phyloP scores from a whole-genome alignment of 2,329 filamentous ascomycete species.

The Sarocladium kiliense region DNA sequence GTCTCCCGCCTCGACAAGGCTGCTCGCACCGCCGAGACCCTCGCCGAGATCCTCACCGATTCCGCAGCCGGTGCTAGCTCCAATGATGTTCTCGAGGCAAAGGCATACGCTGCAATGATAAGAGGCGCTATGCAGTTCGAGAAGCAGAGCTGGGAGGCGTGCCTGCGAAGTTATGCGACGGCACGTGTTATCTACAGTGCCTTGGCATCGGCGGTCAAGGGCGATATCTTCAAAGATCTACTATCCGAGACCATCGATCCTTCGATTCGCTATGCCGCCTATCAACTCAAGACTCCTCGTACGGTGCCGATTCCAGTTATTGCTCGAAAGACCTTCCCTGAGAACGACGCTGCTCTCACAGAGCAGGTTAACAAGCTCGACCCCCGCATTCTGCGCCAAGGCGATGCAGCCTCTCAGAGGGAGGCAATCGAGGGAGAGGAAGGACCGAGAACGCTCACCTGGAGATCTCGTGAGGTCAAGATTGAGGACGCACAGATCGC shows the following conservation, averaged over 20 bases:
- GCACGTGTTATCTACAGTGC: conserved; percentile 79
- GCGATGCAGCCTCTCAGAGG: conserved; percentile 26
- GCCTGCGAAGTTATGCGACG: conserved; percentile 69
- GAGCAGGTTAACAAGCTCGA: conserved; percentile 67
- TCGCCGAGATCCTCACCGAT: conserved; percentile 63
- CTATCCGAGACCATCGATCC: conserved; percentile 84
- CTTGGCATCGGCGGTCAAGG: conserved; percentile 53
- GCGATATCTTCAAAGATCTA: conserved; percentile 80
- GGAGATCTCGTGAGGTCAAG: conserved; percentile 79
- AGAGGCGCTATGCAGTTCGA: conserved; percentile 77
- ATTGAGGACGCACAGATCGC: conserved; percentile 93
- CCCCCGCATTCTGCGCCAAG: conserved; percentile 58
- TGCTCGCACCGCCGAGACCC: conserved; percentile 59
- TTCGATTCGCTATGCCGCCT: conserved; percentile 89
- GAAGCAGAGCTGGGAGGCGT: conserved; percentile 78
- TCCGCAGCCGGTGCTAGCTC: conserved; percentile 59
- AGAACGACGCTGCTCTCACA: conserved; percentile 52
- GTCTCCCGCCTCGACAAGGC: conserved; percentile 83
- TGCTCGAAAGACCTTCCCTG: conserved; percentile 72
- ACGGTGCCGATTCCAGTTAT: conserved; percentile 77
- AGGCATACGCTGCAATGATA: conserved; percentile 75
- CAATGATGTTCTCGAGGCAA: conserved; percentile 75
- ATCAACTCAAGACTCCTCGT: conserved; percentile 82
- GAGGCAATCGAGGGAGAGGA: conserved; percentile 29
- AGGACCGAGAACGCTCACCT: conserved; percentile 70